Evolutionary conservation across 192 early-diverging fungal species (phyloP).

Genomic region (Coemansia sp.): DNA sequence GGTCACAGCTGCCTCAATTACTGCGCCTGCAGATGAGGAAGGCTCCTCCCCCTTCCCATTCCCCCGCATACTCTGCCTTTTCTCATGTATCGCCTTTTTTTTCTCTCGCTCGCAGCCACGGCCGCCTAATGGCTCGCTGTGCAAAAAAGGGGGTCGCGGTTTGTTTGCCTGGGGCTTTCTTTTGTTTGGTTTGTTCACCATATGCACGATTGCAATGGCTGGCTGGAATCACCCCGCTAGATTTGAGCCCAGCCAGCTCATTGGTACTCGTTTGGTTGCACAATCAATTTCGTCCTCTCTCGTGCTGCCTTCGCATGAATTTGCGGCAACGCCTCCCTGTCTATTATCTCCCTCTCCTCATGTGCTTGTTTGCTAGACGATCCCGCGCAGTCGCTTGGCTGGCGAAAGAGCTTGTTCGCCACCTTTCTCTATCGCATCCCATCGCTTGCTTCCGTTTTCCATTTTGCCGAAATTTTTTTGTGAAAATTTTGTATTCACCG

Average conservation of each 20-base stretch:
- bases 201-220: neutral
- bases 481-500: neutral
- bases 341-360: neutral
- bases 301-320: conserved; percentile 3
- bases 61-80: neutral
- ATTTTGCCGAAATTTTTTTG: conserved; percentile 1
- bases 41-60: neutral
- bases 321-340: neutral
- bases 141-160: neutral
- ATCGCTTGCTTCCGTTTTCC: conserved; percentile 8
- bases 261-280: conserved; percentile 11
- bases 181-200: conserved; percentile 11
- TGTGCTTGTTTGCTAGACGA: neutral
- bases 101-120: neutral
- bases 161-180: neutral
- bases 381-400: neutral
- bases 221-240: neutral
- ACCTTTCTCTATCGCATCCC: neutral
- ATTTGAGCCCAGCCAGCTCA: neutral
- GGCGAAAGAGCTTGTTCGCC: neutral
- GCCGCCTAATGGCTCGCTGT: neutral
- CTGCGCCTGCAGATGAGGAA: conserved; percentile 10
- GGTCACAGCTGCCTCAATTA: conserved; percentile 9
- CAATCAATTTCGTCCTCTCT: conserved; percentile 1
- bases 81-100: neutral